Percentiles rank a stretch among this genome's conserved stretches.
phyloP scores from a whole-genome alignment of 768 basidiomycete species.

The Macrolepiota fuliginosa region DNA sequence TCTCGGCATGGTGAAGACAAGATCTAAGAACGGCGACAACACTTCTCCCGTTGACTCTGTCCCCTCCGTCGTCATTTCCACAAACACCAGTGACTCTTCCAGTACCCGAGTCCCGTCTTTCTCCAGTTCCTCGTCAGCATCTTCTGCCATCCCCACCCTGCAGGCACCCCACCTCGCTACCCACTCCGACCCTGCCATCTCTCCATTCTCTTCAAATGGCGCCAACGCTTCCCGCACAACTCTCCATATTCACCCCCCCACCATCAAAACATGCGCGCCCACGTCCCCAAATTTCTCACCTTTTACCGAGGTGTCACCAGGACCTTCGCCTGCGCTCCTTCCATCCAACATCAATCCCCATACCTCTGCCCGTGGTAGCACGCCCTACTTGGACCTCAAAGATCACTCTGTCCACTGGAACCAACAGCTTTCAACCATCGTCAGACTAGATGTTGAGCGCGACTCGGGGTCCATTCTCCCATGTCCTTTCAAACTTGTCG shows the following conservation, averaged over 20 bases:
- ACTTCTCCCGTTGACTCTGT: constrained; percentile 10
- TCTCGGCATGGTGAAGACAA: constrained; percentile 16
- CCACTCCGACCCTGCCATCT: constrained; percentile 9
- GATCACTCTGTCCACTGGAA: constrained; percentile 69
- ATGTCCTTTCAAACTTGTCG: constrained; percentile 44
- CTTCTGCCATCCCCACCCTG: constrained; percentile 2
- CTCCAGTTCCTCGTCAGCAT: constrained; percentile 12
- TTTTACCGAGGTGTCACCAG: not conserved
- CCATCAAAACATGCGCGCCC: constrained; percentile 11
- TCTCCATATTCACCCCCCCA: constrained; percentile 12
- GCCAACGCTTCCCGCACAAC: constrained; percentile 3
- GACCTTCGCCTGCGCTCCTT: not conserved
- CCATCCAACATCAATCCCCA: not conserved
- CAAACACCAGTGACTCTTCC: not conserved
- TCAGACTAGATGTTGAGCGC: constrained; percentile 60
- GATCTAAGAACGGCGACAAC: constrained; percentile 15
- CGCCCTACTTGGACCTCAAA: constrained; percentile 54
- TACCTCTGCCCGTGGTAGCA: constrained; percentile 55
- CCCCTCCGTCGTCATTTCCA: constrained; percentile 17
- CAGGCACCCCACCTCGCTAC: not conserved
- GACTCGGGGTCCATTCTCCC: constrained; percentile 47
- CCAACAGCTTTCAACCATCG: constrained; percentile 50
- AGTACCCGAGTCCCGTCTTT: constrained; percentile 15
- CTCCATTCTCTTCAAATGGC: constrained; percentile 16
- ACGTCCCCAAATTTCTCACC: not conserved